A percentile compares a stretch with the other conserved stretches of the same genome.
Evolutionary conservation across 2,329 filamentous ascomycete genomes (phyloP).

Genomic region (Exophiala sideris): DNA sequence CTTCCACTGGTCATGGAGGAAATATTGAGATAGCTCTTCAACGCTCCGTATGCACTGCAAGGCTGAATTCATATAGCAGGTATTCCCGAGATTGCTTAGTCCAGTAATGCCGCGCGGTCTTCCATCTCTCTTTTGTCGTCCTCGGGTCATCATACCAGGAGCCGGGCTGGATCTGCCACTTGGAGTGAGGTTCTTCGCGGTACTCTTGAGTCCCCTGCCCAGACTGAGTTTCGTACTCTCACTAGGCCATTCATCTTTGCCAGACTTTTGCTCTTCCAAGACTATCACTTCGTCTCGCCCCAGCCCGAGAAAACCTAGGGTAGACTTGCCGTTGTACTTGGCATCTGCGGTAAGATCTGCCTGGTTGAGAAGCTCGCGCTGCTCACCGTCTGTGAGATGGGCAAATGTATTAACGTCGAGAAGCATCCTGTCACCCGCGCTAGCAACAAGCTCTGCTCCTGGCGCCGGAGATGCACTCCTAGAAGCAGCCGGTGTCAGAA

Average conservation of each 20-base stretch:
- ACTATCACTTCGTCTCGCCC: conserved; percentile 72
- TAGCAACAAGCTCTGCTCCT: conserved; percentile 40
- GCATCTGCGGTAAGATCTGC: conserved; percentile 68
- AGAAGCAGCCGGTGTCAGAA: conserved; percentile 43
- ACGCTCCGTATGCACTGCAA: conserved; percentile 92
- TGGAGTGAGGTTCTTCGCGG: conserved; percentile 42
- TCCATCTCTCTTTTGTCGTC: conserved; percentile 66
- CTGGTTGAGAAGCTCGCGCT: conserved; percentile 60
- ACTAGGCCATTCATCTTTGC: conserved; percentile 22
- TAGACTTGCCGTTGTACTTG: conserved; percentile 73
- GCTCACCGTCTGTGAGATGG: conserved; percentile 58
- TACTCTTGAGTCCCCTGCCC: conserved; percentile 31
- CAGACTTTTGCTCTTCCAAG: conserved; percentile 69
- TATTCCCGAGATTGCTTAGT: conserved; percentile 88
- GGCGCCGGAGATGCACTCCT: conserved; percentile 45
- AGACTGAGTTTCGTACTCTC: conserved; percentile 15
- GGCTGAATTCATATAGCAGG: conserved; percentile 98
- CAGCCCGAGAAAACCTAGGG: conserved; percentile 64
- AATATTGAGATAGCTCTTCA: conserved; percentile 90
- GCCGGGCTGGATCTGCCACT: conserved; percentile 70
- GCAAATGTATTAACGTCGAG: conserved; percentile 63
- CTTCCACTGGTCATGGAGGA: conserved; percentile 70
- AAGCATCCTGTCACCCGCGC: conserved; percentile 50
- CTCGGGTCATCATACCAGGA: conserved; percentile 63
- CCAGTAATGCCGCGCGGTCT: conserved; percentile 74